Evolutionary conservation across 2,329 filamentous ascomycete genomes (phyloP), one percentile per base, ranked within the genome.

Genomic region (Zymoseptoria ardabiliae): DNA sequence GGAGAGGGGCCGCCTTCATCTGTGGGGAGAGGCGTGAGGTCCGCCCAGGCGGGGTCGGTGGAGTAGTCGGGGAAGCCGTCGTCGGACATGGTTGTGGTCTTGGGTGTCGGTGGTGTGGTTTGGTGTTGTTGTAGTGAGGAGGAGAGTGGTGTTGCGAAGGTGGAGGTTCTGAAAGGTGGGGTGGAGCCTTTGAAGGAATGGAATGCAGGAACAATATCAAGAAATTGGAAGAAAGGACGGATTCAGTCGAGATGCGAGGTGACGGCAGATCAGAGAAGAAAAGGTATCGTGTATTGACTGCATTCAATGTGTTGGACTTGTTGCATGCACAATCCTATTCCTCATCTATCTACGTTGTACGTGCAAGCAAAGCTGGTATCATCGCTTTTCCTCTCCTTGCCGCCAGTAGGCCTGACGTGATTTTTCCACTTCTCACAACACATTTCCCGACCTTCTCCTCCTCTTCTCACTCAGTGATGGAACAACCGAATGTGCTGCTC

Each of bases 401-500:
- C 35, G 17, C 17, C 35, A 7, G 35, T 41, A 11, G 17, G 35
- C 11, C 35, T 17, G 35, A 13, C 35, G 35, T n/a, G 35, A 17
- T n/a, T n/a, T 45, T 17, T n/a, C 35, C 35, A 17, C 35, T 13
- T 45, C 35, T 45, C 25, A 8, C n/a, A 28, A 9, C 25, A 28
- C 25, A 9, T 28, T 9, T 28, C 25, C 6, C 9, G 25, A 28
- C 25, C 25, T 45, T n/a, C 35, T 45, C 35, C 11, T 45, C 35
- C 5, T 45, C 35, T 5, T 6, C 17, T 48, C 53, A 25, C 41
- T 57, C 88, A 97, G 78, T 97, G 93, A 77, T 97, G 93, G 86
- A 97, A 97, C 65, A 97, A 82, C 68, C 94, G 86, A 61, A 89
- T 88, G 73, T 88, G 91, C 82, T 99, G 94, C 82, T 99, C 91